These are phyloP conservation scores for Diutina mesorugosa DNA, from an alignment of 1,139 yeast genomes.

Conservation along the genomic window DNA sequence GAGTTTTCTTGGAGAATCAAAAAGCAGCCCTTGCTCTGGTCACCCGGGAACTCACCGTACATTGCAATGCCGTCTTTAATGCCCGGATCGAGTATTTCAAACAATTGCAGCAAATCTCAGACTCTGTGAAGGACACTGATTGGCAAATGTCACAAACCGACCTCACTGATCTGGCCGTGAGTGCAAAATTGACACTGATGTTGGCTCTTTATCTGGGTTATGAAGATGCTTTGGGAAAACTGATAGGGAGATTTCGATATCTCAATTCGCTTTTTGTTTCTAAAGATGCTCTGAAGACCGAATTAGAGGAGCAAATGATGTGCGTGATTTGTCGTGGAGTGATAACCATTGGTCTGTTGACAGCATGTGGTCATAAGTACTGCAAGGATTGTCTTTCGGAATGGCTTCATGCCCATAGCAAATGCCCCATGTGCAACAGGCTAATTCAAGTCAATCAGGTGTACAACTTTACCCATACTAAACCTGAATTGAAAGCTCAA, in stretches of 20 bases:
- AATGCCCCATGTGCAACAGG: conserved; percentile 74
- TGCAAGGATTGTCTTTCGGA: conserved; percentile 64
- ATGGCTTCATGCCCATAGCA: conserved; percentile 45
- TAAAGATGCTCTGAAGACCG: conserved; percentile 6
- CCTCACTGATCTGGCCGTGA: neutral
- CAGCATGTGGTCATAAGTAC: conserved; percentile 84
- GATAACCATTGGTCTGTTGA: conserved; percentile 63
- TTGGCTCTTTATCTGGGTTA: neutral
- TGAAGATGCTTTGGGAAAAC: neutral
- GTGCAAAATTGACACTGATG: neutral
- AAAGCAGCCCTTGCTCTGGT: conserved; percentile 23
- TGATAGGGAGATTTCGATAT: conserved; percentile 1
- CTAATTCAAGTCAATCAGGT: conserved; percentile 30
- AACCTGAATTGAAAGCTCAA: conserved; percentile 34
- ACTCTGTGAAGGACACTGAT: conserved; percentile 38
- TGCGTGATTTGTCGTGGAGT: conserved; percentile 71
- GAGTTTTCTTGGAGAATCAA: conserved; percentile 27
- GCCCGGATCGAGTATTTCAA: conserved; percentile 68
- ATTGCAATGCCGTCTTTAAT: conserved; percentile 59
- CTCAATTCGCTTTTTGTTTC: conserved; percentile 12
- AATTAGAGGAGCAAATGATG: conserved; percentile 25
- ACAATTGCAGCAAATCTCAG: conserved; percentile 77
- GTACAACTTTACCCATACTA: conserved; percentile 44
- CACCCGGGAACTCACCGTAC: conserved; percentile 36
- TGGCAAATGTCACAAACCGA: neutral